These are phyloP conservation scores for Dioscorea dumetorum DNA, from an alignment of 106 monocot species.

Conservation along the genomic window DNA sequence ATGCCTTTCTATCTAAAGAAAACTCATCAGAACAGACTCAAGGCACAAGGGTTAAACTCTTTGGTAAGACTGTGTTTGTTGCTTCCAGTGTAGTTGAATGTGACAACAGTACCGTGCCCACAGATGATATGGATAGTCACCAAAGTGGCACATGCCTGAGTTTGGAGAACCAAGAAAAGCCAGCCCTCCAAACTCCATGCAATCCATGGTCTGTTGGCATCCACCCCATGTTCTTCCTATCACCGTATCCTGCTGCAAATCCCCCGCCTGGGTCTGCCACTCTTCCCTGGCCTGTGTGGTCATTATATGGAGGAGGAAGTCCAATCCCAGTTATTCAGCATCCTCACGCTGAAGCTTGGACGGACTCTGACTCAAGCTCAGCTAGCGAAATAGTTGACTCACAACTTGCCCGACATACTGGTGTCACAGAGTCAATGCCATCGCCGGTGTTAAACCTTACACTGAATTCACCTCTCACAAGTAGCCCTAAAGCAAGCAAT, in stretches of 20 bases:
- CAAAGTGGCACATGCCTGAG: background rate
- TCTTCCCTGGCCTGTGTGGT: conserved; percentile 23
- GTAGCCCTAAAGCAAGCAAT: background rate
- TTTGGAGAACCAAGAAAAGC: background rate
- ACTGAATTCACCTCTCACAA: conserved; percentile 11
- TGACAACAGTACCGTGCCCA: background rate
- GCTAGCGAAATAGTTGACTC: background rate
- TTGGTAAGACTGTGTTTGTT: conserved; percentile 51
- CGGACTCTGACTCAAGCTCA: background rate
- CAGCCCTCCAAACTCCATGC: background rate
- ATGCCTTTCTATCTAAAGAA: conserved; percentile 10
- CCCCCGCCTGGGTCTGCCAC: conserved; percentile 1
- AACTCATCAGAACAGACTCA: conserved; percentile 14
- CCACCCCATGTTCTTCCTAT: conserved; percentile 22
- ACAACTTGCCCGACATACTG: background rate
- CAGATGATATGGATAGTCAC: background rate
- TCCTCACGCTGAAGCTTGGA: background rate
- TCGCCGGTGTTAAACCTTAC: background rate
- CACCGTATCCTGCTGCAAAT: conserved; percentile 1
- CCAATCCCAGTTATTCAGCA: background rate
- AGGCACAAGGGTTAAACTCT: conserved; percentile 53
- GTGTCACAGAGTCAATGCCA: background rate
- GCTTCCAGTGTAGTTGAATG: background rate
- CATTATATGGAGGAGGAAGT: conserved; percentile 4
- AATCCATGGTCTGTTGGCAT: conserved; percentile 17